phyloP scores from a whole-genome alignment of 768 basidiomycete species.

The Auricularia heimuer region DNA sequence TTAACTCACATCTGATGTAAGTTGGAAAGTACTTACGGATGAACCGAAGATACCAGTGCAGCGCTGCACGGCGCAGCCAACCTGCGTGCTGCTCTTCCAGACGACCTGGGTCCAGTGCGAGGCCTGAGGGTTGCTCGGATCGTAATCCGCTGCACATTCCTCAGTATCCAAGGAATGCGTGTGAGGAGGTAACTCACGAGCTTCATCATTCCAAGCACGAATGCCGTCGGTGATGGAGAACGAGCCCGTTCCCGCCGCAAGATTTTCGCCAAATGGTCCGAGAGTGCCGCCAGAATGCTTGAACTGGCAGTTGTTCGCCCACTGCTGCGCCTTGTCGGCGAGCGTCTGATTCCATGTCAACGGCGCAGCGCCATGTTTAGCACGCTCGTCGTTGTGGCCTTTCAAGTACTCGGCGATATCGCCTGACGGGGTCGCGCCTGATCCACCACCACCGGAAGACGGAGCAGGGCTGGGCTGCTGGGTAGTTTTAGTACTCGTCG shows the following conservation, averaged over 20 bases:
- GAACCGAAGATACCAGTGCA: slow-evolving; percentile 49
- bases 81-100: slow-evolving; percentile 55
- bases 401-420: slow-evolving; percentile 46
- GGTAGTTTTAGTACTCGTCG: slow-evolving; percentile 11
- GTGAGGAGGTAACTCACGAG: slow-evolving; percentile 2
- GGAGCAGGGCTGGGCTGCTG: slow-evolving; percentile 11
- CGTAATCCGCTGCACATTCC: slow-evolving; percentile 36
- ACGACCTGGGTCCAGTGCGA: slow-evolving; percentile 74
- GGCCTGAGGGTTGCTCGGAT: slow-evolving; percentile 43
- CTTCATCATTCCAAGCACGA: slow-evolving; percentile 59
- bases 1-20: slow-evolving; percentile 22
- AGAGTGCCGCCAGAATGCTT: slow-evolving; percentile 59
- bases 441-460: slow-evolving; percentile 8
- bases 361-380: slow-evolving; percentile 49
- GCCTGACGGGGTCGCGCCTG: slow-evolving; percentile 22
- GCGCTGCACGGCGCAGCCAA: slow-evolving; percentile 50
- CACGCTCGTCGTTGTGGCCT: slow-evolving; percentile 54
- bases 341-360: slow-evolving; percentile 56
- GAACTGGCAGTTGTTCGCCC: slow-evolving; percentile 61
- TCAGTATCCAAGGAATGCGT: slow-evolving; percentile 2
- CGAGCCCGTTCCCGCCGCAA: slow-evolving; percentile 60
- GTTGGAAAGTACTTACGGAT: slow-evolving; percentile 17
- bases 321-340: slow-evolving; percentile 54
- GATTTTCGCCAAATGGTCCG: slow-evolving; percentile 61
- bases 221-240: slow-evolving; percentile 44